Evolutionary conservation across 179 eudicot genomes (phyloP).

Genomic region (Sideroxylon spinosum): DNA sequence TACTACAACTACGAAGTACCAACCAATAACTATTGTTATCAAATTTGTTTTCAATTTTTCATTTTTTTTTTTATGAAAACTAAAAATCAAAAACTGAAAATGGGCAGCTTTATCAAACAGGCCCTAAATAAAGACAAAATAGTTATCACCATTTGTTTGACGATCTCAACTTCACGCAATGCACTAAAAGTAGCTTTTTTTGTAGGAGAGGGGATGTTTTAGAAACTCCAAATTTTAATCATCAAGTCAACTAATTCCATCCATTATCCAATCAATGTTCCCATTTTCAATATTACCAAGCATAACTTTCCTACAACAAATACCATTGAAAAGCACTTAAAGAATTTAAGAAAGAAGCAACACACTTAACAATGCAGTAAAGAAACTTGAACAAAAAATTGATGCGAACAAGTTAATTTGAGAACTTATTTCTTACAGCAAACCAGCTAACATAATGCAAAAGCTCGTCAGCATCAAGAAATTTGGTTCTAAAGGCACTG

Average conservation of each 20-base stretch:
- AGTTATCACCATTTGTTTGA: background rate
- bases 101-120: too few relatives aligned
- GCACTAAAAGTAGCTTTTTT: background rate
- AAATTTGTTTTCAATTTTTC: too few relatives aligned
- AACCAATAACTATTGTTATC: too few relatives aligned
- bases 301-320: background rate
- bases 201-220: too few relatives aligned
- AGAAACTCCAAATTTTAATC: too few relatives aligned
- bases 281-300: background rate
- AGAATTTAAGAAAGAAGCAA: background rate
- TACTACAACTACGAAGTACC: too few relatives aligned
- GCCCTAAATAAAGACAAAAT: too few relatives aligned
- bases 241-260: background rate
- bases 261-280: background rate
- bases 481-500: constrained; percentile 79
- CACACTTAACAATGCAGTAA: background rate
- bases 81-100: too few relatives aligned
- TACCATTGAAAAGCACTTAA: background rate
- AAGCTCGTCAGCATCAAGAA: constrained; percentile 81
- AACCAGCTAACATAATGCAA: constrained; percentile 83
- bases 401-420: background rate
- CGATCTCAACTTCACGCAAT: background rate
- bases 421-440: constrained; percentile 50
- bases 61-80: too few relatives aligned
- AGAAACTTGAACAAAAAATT: background rate